Evolutionary conservation across 768 basidiomycete species (phyloP).

Genomic region (Lyophyllum atratum): DNA sequence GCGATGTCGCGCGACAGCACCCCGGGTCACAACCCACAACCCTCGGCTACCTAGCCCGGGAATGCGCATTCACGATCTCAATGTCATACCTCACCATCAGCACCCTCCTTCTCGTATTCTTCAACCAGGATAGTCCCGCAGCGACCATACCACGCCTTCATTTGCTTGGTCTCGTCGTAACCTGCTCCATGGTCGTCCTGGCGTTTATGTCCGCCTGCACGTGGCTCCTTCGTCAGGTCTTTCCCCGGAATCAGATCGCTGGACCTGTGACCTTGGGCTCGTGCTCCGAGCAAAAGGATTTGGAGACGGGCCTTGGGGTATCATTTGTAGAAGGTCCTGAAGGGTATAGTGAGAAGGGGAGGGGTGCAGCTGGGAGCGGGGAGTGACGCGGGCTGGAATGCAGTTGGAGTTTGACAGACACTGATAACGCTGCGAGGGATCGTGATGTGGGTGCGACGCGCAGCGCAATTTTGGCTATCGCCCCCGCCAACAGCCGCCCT

Average conservation of each 20-base stretch:
- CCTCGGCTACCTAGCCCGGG: not conserved
- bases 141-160: not conserved
- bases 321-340: not conserved
- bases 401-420: no score
- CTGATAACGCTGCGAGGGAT: no score
- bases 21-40: not conserved
- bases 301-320: not conserved
- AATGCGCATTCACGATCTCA: constrained; percentile 6
- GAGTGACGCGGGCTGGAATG: no score
- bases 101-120: not conserved
- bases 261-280: not conserved
- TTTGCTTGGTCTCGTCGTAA: constrained; percentile 1
- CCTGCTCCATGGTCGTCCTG: constrained; percentile 5
- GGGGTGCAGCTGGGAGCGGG: no score
- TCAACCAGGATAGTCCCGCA: not conserved
- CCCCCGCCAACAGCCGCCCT: no score
- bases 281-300: not conserved
- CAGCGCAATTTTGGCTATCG: no score
- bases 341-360: not conserved
- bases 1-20: not conserved
- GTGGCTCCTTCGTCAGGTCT: not conserved
- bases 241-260: no score
- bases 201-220: not conserved
- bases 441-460: no score
- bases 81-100: constrained; percentile 2